A percentile compares a stretch with the other conserved stretches of the same genome.
These are phyloP conservation scores for Echites panduratus DNA, from an alignment of 257 asterid genomes.

Conservation along the genomic window DNA sequence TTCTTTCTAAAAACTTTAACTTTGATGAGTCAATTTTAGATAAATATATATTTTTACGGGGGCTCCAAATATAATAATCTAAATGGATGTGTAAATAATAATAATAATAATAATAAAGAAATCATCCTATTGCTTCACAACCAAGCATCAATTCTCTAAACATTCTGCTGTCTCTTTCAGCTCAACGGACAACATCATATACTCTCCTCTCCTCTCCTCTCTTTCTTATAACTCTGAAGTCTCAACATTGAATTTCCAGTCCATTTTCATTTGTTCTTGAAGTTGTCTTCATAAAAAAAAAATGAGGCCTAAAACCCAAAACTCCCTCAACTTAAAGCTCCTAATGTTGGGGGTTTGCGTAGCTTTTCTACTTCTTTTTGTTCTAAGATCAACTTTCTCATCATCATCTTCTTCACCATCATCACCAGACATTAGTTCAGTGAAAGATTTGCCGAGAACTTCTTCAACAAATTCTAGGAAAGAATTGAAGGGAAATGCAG, in stretches of 20 bases:
- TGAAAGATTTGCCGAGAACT: slow-evolving; percentile 7
- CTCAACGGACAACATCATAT: slow-evolving; percentile 6
- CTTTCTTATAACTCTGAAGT: slow-evolving; percentile 8
- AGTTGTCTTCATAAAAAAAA: background rate
- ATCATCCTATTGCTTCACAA: slow-evolving; percentile 21
- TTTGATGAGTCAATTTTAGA: no score
- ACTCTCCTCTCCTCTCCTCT: slow-evolving; percentile 5
- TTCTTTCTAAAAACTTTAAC: no score
- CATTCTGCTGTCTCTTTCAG: slow-evolving; percentile 7
- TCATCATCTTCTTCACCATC: slow-evolving; percentile 7
- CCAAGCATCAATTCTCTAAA: slow-evolving; percentile 12
- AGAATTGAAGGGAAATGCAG: background rate
- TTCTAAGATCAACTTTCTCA: slow-evolving; percentile 32
- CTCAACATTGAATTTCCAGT: background rate
- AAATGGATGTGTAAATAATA: no score
- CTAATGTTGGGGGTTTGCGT: slow-evolving; percentile 25
- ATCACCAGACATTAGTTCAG: slow-evolving; percentile 2
- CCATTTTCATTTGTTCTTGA: background rate
- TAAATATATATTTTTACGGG: no score
- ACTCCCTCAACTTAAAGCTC: slow-evolving; percentile 39
- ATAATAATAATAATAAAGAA: no score
- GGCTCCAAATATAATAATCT: no score
- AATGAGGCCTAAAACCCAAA: slow-evolving; percentile 62
- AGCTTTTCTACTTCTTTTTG: slow-evolving; percentile 32
- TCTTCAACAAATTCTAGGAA: slow-evolving; percentile 6